Percentiles rank a stretch among this genome's conserved stretches.
phyloP scores from a whole-genome alignment of 768 basidiomycete genomes.

The Suillus fuscotomentosus region DNA sequence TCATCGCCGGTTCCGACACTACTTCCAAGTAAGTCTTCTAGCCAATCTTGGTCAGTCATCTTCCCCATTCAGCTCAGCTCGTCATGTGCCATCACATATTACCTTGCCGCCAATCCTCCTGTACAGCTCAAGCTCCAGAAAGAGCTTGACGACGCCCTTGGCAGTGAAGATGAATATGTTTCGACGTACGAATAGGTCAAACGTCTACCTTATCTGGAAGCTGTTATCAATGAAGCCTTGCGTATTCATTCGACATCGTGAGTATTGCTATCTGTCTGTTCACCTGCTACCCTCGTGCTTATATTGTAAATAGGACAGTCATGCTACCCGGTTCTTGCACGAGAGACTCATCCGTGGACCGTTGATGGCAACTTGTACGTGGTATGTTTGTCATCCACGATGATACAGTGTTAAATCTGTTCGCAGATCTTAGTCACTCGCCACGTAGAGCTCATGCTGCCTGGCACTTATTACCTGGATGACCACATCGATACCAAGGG shows the following conservation, averaged over 20 bases:
- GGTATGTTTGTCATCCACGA: too few species aligned
- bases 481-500: too few species aligned
- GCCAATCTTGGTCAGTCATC: constrained; percentile 1
- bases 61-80: constrained; percentile 48
- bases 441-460: too few species aligned
- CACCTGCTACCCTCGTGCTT: too few species aligned
- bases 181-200: constrained; percentile 70
- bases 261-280: too few species aligned
- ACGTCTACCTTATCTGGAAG: constrained; percentile 74
- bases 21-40: constrained; percentile 74
- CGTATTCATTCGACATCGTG: constrained; percentile 86
- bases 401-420: too few species aligned
- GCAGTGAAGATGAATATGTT: constrained; percentile 56
- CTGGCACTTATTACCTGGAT: too few species aligned
- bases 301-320: too few species aligned
- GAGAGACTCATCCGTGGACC: too few species aligned
- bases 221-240: constrained; percentile 84
- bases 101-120: constrained; percentile 66
- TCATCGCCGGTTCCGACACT: constrained; percentile 90
- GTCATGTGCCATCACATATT: constrained; percentile 85
- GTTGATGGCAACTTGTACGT: too few species aligned
- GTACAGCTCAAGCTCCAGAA: constrained; percentile 71
- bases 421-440: too few species aligned
- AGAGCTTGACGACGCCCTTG: constrained; percentile 67
- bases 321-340: too few species aligned